These are phyloP conservation scores for Umbelopsis ramanniana DNA, from an alignment of 192 early-diverging fungal genomes.

Conservation along the genomic window DNA sequence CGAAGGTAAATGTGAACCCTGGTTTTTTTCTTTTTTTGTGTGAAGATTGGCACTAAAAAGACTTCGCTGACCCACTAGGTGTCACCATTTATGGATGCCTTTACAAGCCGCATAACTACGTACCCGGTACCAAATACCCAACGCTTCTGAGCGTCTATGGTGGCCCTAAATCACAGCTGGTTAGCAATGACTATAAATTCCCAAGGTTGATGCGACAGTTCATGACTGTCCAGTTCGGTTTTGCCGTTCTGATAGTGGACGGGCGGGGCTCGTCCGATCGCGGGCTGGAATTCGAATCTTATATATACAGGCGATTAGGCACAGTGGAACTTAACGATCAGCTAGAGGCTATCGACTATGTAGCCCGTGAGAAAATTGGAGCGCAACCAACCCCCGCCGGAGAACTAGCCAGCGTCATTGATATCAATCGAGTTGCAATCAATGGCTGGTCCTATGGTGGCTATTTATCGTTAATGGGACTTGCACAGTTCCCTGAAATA, in stretches of 20 bases:
- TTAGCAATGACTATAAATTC: conserved; percentile 73
- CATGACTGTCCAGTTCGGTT: conserved; percentile 55
- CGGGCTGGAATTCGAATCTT: conserved; percentile 64
- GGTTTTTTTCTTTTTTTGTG: too few species aligned
- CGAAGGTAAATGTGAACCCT: conserved; percentile 35
- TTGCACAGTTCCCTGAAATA: conserved; percentile 60
- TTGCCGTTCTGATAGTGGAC: conserved; percentile 68
- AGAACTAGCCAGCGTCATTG: conserved; percentile 43
- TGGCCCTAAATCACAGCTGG: conserved; percentile 73
- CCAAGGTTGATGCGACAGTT: conserved; percentile 63
- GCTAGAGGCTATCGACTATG: conserved; percentile 56
- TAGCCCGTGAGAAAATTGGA: conserved; percentile 46
- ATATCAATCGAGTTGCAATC: conserved; percentile 64
- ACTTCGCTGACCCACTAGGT: conserved; percentile 10
- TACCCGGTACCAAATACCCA: conserved; percentile 57
- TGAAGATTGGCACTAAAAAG: too few species aligned
- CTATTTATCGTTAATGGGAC: conserved; percentile 67
- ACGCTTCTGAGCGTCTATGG: conserved; percentile 73
- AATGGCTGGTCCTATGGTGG: conserved; percentile 82
- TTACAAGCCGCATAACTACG: conserved; percentile 56
- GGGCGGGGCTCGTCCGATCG: conserved; percentile 68
- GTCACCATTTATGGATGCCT: conserved; percentile 59
- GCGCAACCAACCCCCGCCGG: conserved; percentile 29
- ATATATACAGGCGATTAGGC: conserved; percentile 57
- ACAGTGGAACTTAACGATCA: conserved; percentile 67